Conservation (phyloP, 305 asterid genomes). For the Nicotiana rustica region DNA sequence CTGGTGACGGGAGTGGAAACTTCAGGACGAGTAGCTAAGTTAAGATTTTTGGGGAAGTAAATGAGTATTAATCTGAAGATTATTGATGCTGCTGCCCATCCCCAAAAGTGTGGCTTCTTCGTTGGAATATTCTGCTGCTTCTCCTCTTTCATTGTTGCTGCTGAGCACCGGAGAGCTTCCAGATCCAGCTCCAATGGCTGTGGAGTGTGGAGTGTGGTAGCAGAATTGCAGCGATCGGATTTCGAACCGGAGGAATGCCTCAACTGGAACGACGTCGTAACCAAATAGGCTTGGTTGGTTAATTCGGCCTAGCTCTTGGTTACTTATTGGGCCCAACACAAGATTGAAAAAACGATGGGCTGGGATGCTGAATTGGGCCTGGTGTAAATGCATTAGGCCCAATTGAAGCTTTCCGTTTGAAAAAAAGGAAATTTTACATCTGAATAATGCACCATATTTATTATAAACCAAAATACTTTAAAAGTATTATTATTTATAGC, state of each 20-base stretch:
- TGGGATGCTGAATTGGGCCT: no score
- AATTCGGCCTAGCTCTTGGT: background rate
- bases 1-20: slow-evolving; percentile 96
- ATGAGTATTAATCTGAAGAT: slow-evolving; percentile 68
- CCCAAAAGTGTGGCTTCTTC: slow-evolving; percentile 59
- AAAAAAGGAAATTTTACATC: no score
- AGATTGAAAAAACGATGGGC: no score
- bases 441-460: no score
- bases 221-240: background rate
- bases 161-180: background rate
- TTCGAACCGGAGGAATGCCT: slow-evolving; percentile 1
- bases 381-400: no score
- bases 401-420: no score
- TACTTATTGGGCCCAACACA: no score
- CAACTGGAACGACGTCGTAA: background rate
- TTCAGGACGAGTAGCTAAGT: slow-evolving; percentile 90
- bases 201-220: background rate
- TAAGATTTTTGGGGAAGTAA: slow-evolving; percentile 73
- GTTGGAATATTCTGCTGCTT: slow-evolving; percentile 4
- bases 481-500: no score
- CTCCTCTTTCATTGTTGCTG: slow-evolving; percentile 23
- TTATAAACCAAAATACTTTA: no score
- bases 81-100: slow-evolving; percentile 73
- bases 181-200: slow-evolving; percentile 31
- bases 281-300: background rate